phyloP scores from a whole-genome alignment of 2,329 filamentous ascomycete species.

The Xylariomycetidae sp. region DNA sequence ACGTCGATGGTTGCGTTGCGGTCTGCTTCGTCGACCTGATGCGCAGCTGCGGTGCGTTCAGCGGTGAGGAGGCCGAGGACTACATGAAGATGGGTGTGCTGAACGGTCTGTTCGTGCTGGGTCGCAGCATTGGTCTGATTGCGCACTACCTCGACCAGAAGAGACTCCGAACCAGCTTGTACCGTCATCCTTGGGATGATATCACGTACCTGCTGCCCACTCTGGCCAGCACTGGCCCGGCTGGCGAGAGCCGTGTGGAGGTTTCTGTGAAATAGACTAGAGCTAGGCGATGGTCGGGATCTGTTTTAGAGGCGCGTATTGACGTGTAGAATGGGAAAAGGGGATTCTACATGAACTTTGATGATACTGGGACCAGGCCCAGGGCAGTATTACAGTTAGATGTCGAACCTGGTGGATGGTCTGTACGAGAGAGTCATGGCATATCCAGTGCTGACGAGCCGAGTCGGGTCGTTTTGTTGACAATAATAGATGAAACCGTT shows the following conservation, averaged over 20 bases:
- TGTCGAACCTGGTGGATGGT: too few species aligned
- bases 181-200: slow-evolving; percentile 99
- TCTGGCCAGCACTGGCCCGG: slow-evolving; percentile 62
- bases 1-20: slow-evolving; percentile 96
- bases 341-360: too few species aligned
- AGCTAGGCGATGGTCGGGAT: too few species aligned
- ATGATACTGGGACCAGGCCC: too few species aligned
- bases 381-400: too few species aligned
- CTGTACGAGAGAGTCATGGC: too few species aligned
- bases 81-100: slow-evolving; percentile 99
- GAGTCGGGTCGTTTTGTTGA: too few species aligned
- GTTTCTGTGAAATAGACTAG: slow-evolving; percentile 59
- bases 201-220: slow-evolving; percentile 91
- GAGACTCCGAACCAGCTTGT: slow-evolving; percentile 94
- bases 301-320: not conserved
- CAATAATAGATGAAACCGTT: too few species aligned
- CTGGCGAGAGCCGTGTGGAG: slow-evolving; percentile 85
- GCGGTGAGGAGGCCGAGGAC: slow-evolving; percentile 91
- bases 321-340: not conserved
- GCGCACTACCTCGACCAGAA: slow-evolving; percentile 99
- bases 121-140: slow-evolving; percentile 96
- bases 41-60: slow-evolving; percentile 97
- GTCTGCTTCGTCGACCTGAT: slow-evolving; percentile 98
- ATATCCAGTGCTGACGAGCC: too few species aligned
- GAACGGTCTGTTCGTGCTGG: slow-evolving; percentile 98